Evolutionary conservation across 2,329 filamentous ascomycete genomes (phyloP).

Genomic region (Penicillium sp.): DNA sequence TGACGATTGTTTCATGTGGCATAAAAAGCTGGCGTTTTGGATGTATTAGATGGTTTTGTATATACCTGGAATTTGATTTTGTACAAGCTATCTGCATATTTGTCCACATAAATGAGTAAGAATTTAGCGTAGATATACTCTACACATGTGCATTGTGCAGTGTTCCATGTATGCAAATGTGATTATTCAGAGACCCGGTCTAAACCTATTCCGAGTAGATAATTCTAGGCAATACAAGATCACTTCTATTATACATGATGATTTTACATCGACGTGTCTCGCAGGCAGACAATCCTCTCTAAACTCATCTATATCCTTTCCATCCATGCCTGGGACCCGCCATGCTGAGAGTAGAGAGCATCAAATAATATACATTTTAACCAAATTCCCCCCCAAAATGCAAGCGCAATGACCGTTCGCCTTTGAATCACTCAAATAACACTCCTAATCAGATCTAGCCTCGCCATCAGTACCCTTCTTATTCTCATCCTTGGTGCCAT

Average conservation of each 20-base stretch:
- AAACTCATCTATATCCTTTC: conserved; percentile 2
- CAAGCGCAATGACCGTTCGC: not conserved
- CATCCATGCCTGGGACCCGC: conserved; percentile 24
- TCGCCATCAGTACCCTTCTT: conserved; percentile 3
- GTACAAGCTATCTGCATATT: conserved; percentile 3
- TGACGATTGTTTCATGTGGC: conserved; percentile 17
- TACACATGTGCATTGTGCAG: no score
- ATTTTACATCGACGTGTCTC: not conserved
- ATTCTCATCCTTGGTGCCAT: conserved; percentile 8
- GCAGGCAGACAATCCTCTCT: conserved; percentile 9
- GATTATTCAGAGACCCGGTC: no score
- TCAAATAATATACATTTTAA: conserved; percentile 11
- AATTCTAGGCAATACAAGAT: no score
- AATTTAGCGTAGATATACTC: not conserved
- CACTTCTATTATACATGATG: not conserved
- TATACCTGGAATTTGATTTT: conserved; percentile 25
- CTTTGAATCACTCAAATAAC: not conserved
- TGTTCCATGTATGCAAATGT: no score
- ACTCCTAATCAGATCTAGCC: not conserved
- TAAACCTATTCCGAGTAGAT: no score
- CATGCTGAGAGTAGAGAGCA: conserved; percentile 26
- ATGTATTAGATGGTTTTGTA: conserved; percentile 12
- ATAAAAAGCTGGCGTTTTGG: conserved; percentile 28
- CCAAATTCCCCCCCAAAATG: not conserved
- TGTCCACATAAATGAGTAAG: not conserved